These are phyloP conservation scores for maize (Zea mays) DNA, from an alignment of 176 grass and related monocot genomes.

Conservation along the genomic window Zm-B73-REFERENCE-NAM-5.0 NC_050096.1:269870501-269871000, in stretches of 20 bases:
- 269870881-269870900: conserved; percentile 1
- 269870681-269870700: background rate
- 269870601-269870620: conserved; percentile 5
- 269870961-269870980: conserved; percentile 91
- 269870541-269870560: background rate
- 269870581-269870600: conserved; percentile 12
- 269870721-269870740: conserved; percentile 21
- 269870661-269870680: background rate
- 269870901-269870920: conserved; percentile 19
- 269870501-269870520: background rate
- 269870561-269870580: background rate
- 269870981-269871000: conserved; percentile 99
- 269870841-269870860: conserved; percentile 1
- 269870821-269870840: background rate
- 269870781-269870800: background rate
- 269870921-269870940: background rate
- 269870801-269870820: background rate
- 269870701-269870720: background rate
- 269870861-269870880: conserved; percentile 1
- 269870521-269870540: background rate
- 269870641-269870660: background rate
- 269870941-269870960: conserved; percentile 95
- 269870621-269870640: background rate
- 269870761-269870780: background rate
- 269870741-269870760: background rate